Conservation (phyloP, 192 early-diverging fungal species). For the Rhizophagus clarus region DNA sequence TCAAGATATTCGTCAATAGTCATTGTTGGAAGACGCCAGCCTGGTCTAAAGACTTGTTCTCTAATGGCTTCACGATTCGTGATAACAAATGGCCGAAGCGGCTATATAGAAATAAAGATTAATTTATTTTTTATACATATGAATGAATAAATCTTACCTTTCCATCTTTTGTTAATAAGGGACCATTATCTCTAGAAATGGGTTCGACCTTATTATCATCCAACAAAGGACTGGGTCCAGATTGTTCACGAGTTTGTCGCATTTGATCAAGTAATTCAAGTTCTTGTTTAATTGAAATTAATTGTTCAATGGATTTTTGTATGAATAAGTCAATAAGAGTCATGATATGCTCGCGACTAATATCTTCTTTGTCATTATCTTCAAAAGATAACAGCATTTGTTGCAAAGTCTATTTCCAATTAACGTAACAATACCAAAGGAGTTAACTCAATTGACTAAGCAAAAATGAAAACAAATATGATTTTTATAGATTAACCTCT, state of each 20-base stretch:
- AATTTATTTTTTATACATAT: conserved; percentile 23
- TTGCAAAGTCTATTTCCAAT: conserved; percentile 36
- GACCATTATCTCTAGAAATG: conserved; percentile 44
- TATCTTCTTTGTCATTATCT: conserved; percentile 64
- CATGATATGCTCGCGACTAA: conserved; percentile 73
- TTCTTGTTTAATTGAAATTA: conserved; percentile 76
- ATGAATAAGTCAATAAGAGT: conserved; percentile 75
- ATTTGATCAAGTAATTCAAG: conserved; percentile 76
- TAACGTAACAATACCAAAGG: background rate
- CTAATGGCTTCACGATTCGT: conserved; percentile 74
- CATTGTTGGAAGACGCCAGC: conserved; percentile 93
- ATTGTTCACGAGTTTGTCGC: conserved; percentile 51
- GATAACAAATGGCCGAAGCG: conserved; percentile 87
- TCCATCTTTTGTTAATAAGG: conserved; percentile 53
- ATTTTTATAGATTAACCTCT: conserved; percentile 38
- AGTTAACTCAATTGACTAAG: background rate
- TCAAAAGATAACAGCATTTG: conserved; percentile 35
- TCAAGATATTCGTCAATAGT: conserved; percentile 93
- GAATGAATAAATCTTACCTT: conserved; percentile 30
- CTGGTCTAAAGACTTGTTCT: conserved; percentile 82
- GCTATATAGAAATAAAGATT: conserved; percentile 43
- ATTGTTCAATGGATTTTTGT: conserved; percentile 69
- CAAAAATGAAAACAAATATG: background rate
- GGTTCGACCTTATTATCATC: conserved; percentile 35
- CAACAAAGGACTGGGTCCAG: conserved; percentile 28